Base-by-base conservation (phyloP, 176 grass and related monocot genomes). In the Oryza brachyantha region DNA sequence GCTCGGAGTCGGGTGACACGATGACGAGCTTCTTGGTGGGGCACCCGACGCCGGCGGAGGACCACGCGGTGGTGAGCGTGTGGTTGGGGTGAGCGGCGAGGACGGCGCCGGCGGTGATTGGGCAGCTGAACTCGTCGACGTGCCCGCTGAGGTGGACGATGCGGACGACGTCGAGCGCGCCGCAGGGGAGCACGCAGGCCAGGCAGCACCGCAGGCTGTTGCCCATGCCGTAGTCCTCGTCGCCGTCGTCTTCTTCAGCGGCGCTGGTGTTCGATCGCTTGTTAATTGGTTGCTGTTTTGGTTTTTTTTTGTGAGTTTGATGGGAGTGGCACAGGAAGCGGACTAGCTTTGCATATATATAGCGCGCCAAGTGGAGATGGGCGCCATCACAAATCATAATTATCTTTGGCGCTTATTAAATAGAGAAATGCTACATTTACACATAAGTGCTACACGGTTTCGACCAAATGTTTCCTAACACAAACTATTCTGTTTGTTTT, bases 151-250 rank as follows among this genome's bases (percentile, higher is more conserved):
- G 86, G 75, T 94, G 94, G 38, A 97, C 94, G 81, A 94, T 70
- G 75, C 94, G 89, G 76, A 94, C 74, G 19, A 94, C 91, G 81
- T 94, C 94, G 39, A 97, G 80, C 13, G 94, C 87, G 42, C 94
- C 94, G 84, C 94, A 97, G 52, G 94, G 94, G 62, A 97, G 61
- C 65, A 97, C 76, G 75, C 94, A 97, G 38, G 91, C 90, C 68
- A 97, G 77, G 86, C 89, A 94, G 73, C 94, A 94, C 86, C 94
- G 76, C 17, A 94, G 74, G 90, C 91, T 97, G 73, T 97, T 97
- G 40, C 94, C 94, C 94, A 97, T 97, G 11, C 22, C 71, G 54
- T 29, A n/a, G 73, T 34, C 36, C 61, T 5, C 4, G 62, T 21
- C 9, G 64, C 19, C 64, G 45, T 3, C 12, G 57, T 24, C 64